These are phyloP conservation scores for Sphagnurus paluster DNA, from an alignment of 1,284 basidiomycete genomes.

Conservation along the genomic window DNA sequence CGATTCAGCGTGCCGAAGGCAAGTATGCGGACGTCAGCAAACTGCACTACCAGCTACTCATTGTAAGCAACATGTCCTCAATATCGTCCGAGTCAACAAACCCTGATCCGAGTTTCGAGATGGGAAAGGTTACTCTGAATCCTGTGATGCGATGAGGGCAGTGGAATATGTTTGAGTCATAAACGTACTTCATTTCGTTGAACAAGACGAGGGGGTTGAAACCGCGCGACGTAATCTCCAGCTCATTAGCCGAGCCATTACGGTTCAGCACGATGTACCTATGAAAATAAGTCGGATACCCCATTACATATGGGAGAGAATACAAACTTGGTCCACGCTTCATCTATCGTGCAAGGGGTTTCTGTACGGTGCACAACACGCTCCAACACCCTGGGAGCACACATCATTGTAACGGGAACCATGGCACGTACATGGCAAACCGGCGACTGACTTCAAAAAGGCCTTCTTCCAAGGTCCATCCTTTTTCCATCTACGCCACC, in stretches of 20 bases:
- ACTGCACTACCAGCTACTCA: constrained; percentile 61
- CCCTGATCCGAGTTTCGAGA: constrained; percentile 60
- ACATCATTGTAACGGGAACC: constrained; percentile 1
- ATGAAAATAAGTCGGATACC: constrained; percentile 18
- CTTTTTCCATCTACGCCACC: constrained; percentile 69
- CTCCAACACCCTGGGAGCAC: constrained; percentile 48
- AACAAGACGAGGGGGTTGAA: constrained; percentile 68
- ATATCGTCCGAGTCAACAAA: constrained; percentile 30
- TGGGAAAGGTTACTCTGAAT: constrained; percentile 63
- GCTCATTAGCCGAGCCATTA: constrained; percentile 69
- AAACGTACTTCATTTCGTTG: constrained; percentile 69
- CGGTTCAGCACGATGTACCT: constrained; percentile 76
- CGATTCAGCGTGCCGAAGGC: constrained; percentile 65
- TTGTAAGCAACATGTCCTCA: constrained; percentile 8
- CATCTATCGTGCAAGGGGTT: constrained; percentile 71
- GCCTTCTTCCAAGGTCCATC: constrained; percentile 59
- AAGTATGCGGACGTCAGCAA: constrained; percentile 72
- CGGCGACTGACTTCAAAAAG: constrained; percentile 54
- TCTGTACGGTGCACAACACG: constrained; percentile 65
- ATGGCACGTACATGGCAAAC: constrained; percentile 6
- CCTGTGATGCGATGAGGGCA: constrained; percentile 34
- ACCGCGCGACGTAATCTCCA: constrained; percentile 62
- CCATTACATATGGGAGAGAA: constrained; percentile 8
- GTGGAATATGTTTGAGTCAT: background rate
- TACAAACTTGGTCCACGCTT: constrained; percentile 76